Base-by-base conservation (phyloP, 441 rosid species). In the Kokia cookei region DNA sequence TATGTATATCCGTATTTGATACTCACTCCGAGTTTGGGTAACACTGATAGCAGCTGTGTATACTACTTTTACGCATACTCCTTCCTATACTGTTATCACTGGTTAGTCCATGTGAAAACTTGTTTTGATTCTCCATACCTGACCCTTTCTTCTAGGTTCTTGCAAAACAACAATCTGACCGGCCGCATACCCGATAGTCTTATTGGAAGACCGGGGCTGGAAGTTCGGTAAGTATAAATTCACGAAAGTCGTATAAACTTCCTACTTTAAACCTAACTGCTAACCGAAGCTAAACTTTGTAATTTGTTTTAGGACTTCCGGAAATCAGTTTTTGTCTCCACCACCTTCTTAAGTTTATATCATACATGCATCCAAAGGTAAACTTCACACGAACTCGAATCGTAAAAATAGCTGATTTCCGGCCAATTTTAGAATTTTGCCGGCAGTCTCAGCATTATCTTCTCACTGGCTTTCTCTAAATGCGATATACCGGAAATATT, bases 161-260 rank as follows among this genome's bases (percentile, higher is more conserved):
- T 96, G 67, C 92, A 91, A 79, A 91, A 91, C 90, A 93, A 93
- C 75, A 89, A 90, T 75, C 83, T 93, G 74, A 88, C 91, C 1
- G 95, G 98, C 74, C 84, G 77, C 71, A 59, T 89, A 74, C 97
- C 95, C 13, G 75, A 51, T 73, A 86, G 78, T 62, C 92, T 93
- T 71, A 68, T 77, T 53, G 79, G 78, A 69, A 91, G 80, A 72
- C 79, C 87, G 15, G 89, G 90, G 29, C 84, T 90, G 72, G 76
- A 80, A 53, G 79, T 93, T n/a, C 78, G 86, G 97, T 93, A 80
- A 83, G 79, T 54, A 26, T 37, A 1, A n/a, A 74, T 67, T 55
- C 29, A 9, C 53, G 69, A 27, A 42, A 63, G 57, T 59, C 32
- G 1, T 11, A 50, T 9, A 10, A 12, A 24, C 17, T 50, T 51